Percentiles rank a stretch among this genome's conserved stretches.
Conservation (phyloP, 495 filamentous ascomycete genomes). For the Neurospora sp. region DNA sequence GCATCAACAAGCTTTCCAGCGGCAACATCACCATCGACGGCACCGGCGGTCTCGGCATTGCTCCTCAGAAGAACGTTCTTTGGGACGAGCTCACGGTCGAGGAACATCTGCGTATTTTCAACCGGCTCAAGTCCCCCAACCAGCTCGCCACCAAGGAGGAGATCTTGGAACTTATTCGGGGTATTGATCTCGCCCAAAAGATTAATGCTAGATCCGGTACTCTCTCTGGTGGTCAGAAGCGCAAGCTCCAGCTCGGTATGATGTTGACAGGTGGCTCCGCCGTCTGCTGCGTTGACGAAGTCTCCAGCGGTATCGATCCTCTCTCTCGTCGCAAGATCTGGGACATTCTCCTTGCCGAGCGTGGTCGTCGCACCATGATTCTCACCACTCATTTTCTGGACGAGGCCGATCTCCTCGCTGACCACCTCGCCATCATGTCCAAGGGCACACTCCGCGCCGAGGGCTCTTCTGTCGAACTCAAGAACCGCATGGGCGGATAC, state of each 20-base stretch:
- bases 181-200: conserved; percentile 64
- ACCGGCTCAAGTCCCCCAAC: conserved; percentile 55
- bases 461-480: conserved; percentile 69
- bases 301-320: conserved; percentile 73
- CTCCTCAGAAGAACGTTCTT: conserved; percentile 81
- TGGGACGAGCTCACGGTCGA: conserved; percentile 76
- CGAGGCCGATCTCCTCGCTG: conserved; percentile 65
- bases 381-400: conserved; percentile 80
- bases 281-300: conserved; percentile 84
- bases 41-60: conserved; percentile 70
- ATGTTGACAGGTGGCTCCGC: conserved; percentile 81
- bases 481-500: conserved; percentile 63
- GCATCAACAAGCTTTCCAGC: conserved; percentile 57
- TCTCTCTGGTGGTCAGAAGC: conserved; percentile 78
- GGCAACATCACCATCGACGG: conserved; percentile 63
- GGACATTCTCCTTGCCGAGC: conserved; percentile 75
- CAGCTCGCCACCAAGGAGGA: conserved; percentile 42
- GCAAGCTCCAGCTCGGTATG: conserved; percentile 86
- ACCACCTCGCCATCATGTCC: conserved; percentile 68
- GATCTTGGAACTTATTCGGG: conserved; percentile 47
- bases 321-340: conserved; percentile 74
- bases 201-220: conserved; percentile 52
- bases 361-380: conserved; percentile 67
- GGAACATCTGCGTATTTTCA: conserved; percentile 73
- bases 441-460: conserved; percentile 60